These are phyloP conservation scores for Xylaria polymorpha DNA, from an alignment of 2,329 filamentous ascomycete species.

Conservation along the genomic window DNA sequence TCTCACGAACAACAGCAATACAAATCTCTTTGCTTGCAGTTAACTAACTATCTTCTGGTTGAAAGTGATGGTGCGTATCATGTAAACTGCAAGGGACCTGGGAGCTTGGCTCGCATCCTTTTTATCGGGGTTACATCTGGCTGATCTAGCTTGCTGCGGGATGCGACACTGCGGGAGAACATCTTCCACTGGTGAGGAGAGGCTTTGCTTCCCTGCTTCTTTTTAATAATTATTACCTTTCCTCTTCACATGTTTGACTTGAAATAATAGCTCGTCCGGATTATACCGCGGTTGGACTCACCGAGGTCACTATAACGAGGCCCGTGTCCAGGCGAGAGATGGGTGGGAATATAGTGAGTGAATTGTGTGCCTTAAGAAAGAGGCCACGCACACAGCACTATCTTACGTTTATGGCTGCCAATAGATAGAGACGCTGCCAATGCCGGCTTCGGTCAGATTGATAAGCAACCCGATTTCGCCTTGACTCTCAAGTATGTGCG, in stretches of 20 bases:
- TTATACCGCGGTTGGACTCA: background rate
- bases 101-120: constrained; percentile 19
- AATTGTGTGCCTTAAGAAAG: background rate
- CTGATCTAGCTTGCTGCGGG: constrained; percentile 30
- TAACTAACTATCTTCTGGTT: constrained; percentile 2
- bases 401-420: constrained; percentile 11
- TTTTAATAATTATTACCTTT: background rate
- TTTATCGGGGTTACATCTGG: constrained; percentile 30
- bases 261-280: background rate
- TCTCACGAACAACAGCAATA: constrained; percentile 4
- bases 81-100: constrained; percentile 27
- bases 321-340: background rate
- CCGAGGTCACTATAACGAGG: background rate
- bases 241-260: background rate
- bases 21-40: constrained; percentile 11
- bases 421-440: constrained; percentile 5
- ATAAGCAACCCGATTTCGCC: constrained; percentile 25
- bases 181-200: constrained; percentile 11
- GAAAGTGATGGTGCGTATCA: background rate
- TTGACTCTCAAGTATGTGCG: background rate
- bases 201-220: background rate
- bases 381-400: background rate
- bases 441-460: constrained; percentile 22
- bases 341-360: background rate
- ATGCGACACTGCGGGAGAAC: constrained; percentile 29